Base-by-base conservation (phyloP, 2,329 filamentous ascomycete genomes). In the Fusarium sp. region DNA sequence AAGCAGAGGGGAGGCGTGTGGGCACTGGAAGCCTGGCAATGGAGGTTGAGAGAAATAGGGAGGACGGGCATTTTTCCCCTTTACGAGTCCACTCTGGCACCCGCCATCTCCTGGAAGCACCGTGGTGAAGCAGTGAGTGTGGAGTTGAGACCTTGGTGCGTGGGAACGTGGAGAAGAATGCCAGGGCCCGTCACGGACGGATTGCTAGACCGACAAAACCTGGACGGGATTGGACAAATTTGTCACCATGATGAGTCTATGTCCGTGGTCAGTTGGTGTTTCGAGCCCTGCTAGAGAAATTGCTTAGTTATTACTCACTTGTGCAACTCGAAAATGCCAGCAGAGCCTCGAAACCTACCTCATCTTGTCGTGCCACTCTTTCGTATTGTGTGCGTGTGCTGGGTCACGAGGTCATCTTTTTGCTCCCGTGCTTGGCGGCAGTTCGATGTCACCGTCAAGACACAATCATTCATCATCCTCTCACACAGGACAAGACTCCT, bases 401-500 rank as follows among this genome's bases (percentile, higher is more conserved):
- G 68, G 76, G 76, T 78, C 76, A 78, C 76, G 68, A 77, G 76
- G 33, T 47, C 62, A 52, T 27, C 31, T 35, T 25, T 42, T 57
- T 66, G 64, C 52, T 68, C 54, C 56, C 56, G 36, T 58, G 63
- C 64, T 66, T 71, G 69, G 65, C 57, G 50, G 52, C 61, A 33
- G 45, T 47, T 72, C 70, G 69, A 70, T 72, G 66, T 74, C 71
- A 74, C 66, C 20, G 68, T 47, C 42, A 61, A 62, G 61, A 72
- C 71, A 20, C 42, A 27, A 36, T 35, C 31, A 25, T 58, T 57
- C 33, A 57, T 18, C 14, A 20, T 35, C n/a, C n/a, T 25, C 33
- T 16, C 33, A 35, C 33, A 18, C 31, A 56, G 65, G 42, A 36
- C 58, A 27, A 50, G 29, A 35, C 52, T 56, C n/a, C 20, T 13